A percentile compares a stretch with the other conserved stretches of the same genome.
These are phyloP conservation scores for Tetraselmis striata DNA, from an alignment of 139 green algal genomes.

Conservation along the genomic window DNA sequence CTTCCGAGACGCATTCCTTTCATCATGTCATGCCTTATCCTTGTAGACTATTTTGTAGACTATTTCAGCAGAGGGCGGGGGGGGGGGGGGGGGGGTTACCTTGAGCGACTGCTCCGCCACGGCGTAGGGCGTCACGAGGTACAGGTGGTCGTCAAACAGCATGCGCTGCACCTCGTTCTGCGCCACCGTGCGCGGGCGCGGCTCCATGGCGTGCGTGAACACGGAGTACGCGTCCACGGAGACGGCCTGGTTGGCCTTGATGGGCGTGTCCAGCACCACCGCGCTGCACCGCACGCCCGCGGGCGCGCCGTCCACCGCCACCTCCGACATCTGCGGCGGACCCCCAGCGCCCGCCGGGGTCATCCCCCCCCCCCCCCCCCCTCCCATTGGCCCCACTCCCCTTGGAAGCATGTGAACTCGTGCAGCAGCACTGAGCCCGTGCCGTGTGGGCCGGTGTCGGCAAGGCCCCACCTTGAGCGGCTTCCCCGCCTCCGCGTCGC, in stretches of 20 bases:
- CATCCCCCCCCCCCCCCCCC: background rate
- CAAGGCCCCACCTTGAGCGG: background rate
- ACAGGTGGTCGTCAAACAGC: constrained; percentile 46
- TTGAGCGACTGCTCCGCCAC: constrained; percentile 47
- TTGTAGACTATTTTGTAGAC: no score
- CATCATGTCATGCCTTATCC: no score
- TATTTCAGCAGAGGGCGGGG: no score
- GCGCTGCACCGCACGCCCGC: constrained; percentile 33
- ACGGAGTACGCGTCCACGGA: constrained; percentile 25
- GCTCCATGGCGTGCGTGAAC: constrained; percentile 42
- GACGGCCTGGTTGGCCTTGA: constrained; percentile 7
- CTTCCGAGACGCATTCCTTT: no score
- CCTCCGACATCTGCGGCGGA: background rate
- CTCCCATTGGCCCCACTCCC: background rate
- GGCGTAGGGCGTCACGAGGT: constrained; percentile 51
- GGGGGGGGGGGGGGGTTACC: no score
- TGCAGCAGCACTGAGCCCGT: background rate
- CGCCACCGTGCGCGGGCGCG: constrained; percentile 47
- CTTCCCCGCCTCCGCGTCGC: background rate
- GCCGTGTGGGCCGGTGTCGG: constrained; percentile 4
- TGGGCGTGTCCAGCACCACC: constrained; percentile 20
- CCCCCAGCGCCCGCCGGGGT: constrained; percentile 2
- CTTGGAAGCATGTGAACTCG: background rate
- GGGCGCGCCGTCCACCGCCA: constrained; percentile 17
- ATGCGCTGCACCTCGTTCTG: constrained; percentile 71